Evolutionary conservation across 73 alveolate species (phyloP).

Genomic region (Paramecium tetraurelia): DNA sequence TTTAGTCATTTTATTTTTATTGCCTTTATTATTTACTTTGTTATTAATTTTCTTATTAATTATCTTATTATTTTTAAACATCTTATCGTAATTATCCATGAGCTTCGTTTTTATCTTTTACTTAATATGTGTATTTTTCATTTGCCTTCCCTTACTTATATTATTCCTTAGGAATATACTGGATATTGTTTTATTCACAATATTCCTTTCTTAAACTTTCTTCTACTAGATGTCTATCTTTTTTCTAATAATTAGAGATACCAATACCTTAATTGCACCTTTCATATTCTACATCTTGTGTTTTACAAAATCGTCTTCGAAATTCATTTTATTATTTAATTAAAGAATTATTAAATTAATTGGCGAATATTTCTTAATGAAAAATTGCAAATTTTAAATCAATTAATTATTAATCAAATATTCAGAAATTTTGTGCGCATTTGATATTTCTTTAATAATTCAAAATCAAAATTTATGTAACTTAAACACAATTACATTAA

Average conservation of each 20-base stretch:
- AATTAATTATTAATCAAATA: not conserved
- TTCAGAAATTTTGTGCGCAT: not conserved
- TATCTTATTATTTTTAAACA: not conserved
- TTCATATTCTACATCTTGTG: not conserved
- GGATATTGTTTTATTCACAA: not conserved
- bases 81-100: not conserved
- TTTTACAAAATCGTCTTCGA: not conserved
- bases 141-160: not conserved
- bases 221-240: not conserved
- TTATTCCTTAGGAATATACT: not conserved
- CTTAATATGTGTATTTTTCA: not conserved
- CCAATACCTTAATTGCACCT: not conserved
- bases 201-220: not conserved
- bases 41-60: not conserved
- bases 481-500: not conserved
- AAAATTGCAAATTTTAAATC: not conserved
- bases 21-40: not conserved
- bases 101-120: not conserved
- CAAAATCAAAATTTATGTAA: not conserved
- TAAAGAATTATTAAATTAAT: not conserved
- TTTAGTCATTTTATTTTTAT: not conserved
- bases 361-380: not conserved
- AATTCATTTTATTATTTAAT: not conserved
- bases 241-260: not conserved
- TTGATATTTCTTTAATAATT: not conserved